These are phyloP conservation scores for Spirogloea muscicola DNA, from an alignment of 139 green algal genomes.

Conservation along the genomic window DNA sequence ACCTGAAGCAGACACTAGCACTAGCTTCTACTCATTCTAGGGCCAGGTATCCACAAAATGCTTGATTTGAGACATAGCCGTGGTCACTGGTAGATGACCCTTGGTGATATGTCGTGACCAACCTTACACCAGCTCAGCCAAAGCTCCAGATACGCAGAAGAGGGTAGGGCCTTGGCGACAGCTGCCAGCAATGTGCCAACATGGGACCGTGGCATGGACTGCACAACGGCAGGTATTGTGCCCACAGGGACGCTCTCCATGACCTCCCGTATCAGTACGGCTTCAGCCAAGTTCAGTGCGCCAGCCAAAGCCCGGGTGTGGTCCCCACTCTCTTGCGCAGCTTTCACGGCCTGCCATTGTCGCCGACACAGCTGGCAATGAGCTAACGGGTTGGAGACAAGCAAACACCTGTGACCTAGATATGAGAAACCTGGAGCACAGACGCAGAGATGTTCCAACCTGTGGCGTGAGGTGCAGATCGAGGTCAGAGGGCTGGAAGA, in stretches of 20 bases:
- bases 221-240: not conserved
- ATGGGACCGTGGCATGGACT: conserved; percentile 2
- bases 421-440: not conserved
- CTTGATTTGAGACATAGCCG: too few relatives aligned
- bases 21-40: too few relatives aligned
- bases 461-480: conserved; percentile 81
- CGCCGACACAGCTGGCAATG: not conserved
- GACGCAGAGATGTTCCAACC: not conserved
- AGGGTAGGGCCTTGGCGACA: conserved; percentile 21
- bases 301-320: conserved; percentile 8
- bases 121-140: conserved; percentile 40
- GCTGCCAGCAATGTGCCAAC: conserved; percentile 9
- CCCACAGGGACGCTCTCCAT: conserved; percentile 31
- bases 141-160: conserved; percentile 28
- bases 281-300: conserved; percentile 38
- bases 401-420: not conserved
- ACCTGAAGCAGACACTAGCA: too few relatives aligned
- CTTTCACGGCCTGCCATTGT: conserved; percentile 24
- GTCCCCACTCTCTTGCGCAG: not conserved
- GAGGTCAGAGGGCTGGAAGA: conserved; percentile 95
- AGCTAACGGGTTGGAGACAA: not conserved
- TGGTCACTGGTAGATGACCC: too few relatives aligned
- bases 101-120: too few relatives aligned
- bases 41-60: too few relatives aligned
- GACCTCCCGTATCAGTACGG: conserved; percentile 6